Base-by-base conservation (phyloP, 768 basidiomycete genomes). In the Hericium coralloides region DNA sequence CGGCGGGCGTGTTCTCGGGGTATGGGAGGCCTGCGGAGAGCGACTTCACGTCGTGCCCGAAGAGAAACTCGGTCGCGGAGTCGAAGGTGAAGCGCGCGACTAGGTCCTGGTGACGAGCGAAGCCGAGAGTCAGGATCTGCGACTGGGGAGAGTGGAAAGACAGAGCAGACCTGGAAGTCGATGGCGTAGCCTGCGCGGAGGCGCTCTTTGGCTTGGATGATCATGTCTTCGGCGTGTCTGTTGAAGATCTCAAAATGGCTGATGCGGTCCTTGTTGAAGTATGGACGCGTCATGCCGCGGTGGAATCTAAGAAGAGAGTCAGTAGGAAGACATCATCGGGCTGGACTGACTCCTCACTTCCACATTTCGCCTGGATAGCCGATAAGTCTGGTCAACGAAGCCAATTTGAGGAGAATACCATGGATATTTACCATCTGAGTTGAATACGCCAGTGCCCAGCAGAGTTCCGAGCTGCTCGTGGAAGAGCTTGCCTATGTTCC, bases 41-140 rank as follows among this genome's bases (percentile, higher is more conserved):
- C 57, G 73, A 76, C 57, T 84, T 68, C 2, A 84, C 79, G 61
- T 79, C 79, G 52, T 70, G 71, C 2, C 84, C 84, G 55, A 86
- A 85, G 38, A 87, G 74, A 63, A 85, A 85, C 55, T 84, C 82
- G 0, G 82, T 79, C 2, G 83, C 83, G 2, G 81, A 76, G 69
- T 87, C 85, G 22, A 87, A 76, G 0, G 84, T 84, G 64, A 85
- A 85, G 2, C 83, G 76, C 2, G 75, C 77, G 64, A 83, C 78
- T 3, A 82, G 68, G 62, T 84, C 83, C 78, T 31, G 10, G 31
- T 31, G 31, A 81, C 56, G 14, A 62, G 49, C 10, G 47, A 37
- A 14, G 17, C 55, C 3, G 15, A 52, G 52, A 38, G 49, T 47
- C 38, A n/a, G 25, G 41, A 15, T 51, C 12, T 2, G 47, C 53